Conservation (phyloP, 768 basidiomycete species). For the Termitomyces sp. region DNA sequence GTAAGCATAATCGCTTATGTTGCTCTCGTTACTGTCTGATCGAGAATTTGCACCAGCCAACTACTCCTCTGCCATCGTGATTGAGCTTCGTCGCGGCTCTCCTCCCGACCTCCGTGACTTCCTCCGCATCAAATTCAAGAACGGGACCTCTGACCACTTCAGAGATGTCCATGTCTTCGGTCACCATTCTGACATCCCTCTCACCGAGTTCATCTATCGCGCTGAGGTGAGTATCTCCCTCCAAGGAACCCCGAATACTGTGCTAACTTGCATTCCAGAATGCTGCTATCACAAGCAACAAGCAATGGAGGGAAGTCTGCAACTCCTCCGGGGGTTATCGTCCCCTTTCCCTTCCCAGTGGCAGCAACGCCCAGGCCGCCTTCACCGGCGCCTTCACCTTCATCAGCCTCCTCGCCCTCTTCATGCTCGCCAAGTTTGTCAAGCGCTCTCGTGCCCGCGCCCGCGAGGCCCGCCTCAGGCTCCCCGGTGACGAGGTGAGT, state of each 20-base stretch:
- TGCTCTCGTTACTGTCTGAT: not conserved
- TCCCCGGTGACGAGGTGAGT: conserved; percentile 50
- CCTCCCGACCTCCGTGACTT: conserved; percentile 78
- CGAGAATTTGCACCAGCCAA: conserved; percentile 48
- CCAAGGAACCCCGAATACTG: not conserved
- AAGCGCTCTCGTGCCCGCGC: conserved; percentile 37
- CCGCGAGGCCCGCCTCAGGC: conserved; percentile 34
- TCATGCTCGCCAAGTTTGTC: conserved; percentile 33
- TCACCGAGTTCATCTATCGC: conserved; percentile 84
- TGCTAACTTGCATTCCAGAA: conserved; percentile 26
- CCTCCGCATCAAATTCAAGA: conserved; percentile 82
- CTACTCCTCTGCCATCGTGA: conserved; percentile 68
- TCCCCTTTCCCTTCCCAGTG: conserved; percentile 22
- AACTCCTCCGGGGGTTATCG: conserved; percentile 19
- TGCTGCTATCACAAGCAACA: conserved; percentile 53
- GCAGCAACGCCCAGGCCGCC: conserved; percentile 24
- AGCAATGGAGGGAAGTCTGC: conserved; percentile 50
- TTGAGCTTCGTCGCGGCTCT: conserved; percentile 75
- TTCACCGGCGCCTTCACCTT: conserved; percentile 35
- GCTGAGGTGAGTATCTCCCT: conserved; percentile 51
- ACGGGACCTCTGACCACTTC: conserved; percentile 67
- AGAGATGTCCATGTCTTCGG: conserved; percentile 71
- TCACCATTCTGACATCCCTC: conserved; percentile 70
- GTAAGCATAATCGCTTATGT: conserved; percentile 38
- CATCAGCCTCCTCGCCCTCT: conserved; percentile 35